These are phyloP conservation scores for Fraxinus sp. DNA, from an alignment of 305 asterid genomes.

Conservation along the genomic window DNA sequence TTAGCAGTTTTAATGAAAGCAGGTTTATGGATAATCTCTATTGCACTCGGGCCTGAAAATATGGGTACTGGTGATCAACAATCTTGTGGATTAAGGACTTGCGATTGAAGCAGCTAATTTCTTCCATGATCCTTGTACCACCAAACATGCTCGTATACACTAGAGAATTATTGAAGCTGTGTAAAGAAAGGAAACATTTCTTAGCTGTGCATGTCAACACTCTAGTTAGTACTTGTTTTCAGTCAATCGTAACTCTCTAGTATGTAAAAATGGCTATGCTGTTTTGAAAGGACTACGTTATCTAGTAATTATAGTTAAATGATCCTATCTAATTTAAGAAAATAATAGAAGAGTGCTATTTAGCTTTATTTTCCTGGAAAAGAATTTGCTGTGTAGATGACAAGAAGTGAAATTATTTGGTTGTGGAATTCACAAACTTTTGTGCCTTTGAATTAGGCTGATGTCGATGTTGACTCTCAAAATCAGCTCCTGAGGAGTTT, in stretches of 20 bases:
- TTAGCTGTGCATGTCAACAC: conserved; percentile 12
- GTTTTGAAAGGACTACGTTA: background rate
- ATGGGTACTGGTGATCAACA: background rate
- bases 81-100: background rate
- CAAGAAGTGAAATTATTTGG: background rate
- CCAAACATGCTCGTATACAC: conserved; percentile 5
- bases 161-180: background rate
- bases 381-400: background rate
- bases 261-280: background rate
- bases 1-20: conserved; percentile 3
- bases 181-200: background rate
- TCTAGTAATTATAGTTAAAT: background rate
- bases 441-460: background rate
- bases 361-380: conserved; percentile 1
- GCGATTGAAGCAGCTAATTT: background rate
- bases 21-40: conserved; percentile 9
- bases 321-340: background rate
- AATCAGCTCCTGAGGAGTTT: background rate
- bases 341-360: background rate
- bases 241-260: background rate
- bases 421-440: background rate
- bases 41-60: background rate
- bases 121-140: background rate
- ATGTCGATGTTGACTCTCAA: background rate
- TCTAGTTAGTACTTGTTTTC: background rate